Evolutionary conservation across 2,329 filamentous ascomycete genomes (phyloP), one percentile per base, ranked within the genome.

Genomic region (Sclerotinia trifoliorum): DNA sequence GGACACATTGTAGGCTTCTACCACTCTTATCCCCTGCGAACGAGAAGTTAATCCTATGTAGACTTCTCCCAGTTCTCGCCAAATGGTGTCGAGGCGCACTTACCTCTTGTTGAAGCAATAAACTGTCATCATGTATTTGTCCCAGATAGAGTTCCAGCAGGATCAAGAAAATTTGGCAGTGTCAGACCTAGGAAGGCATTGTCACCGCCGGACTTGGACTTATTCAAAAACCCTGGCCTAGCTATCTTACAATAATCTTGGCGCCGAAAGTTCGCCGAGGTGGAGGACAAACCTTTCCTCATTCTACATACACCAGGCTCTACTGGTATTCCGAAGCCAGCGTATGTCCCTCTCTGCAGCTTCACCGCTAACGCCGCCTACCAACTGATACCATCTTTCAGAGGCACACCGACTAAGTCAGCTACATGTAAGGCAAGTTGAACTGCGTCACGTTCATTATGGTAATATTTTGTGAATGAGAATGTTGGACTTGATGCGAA

Each of bases 191-290:
- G 5, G 51, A n/a, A 55, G 51, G 13, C 51, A 55, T 26, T 26
- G 1, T 6, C n/a, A 29, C n/a, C 26, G 13, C 51, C 51, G 15
- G 51, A 19, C 29, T 32, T 55, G n/a, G 15, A 46, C 44, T 19
- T 5, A 19, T 55, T 55, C 17, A 32, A 0, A 55, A 26, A 26
- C 52, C n/a, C 29, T 17, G n/a, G n/a, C 29, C 2, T n/a, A 13
- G n/a, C 29, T 29, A 32, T 55, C 29, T 21, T 17, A 15, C 52
- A 55, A 17, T 29, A 55, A 10, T n/a, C 24, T 29, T 42, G 64
- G 10, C 42, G 56, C 15, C 13, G 56, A 5, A 57, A 49, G 2
- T 80, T 76, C n/a, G 74, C 76, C 0, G 71, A 76, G 29, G 65
- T 46, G 10, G 44, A 32, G 7, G 29, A 66, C 29, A 32, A 65